phyloP scores from a whole-genome alignment of 768 basidiomycete species.

The Multifurca ochricompacta region DNA sequence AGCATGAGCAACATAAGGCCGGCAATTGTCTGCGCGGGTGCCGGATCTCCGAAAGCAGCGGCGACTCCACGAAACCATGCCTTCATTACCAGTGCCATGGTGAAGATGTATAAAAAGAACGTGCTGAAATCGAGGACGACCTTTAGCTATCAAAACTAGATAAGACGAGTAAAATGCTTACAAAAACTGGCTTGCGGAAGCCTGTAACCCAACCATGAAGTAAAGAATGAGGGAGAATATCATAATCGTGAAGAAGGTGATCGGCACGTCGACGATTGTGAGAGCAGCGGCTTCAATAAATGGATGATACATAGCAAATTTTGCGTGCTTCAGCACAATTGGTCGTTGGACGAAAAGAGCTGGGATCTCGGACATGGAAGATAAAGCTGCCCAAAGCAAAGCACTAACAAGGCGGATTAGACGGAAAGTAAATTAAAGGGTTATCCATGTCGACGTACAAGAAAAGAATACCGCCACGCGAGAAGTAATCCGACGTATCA shows the following conservation, averaged over 20 bases:
- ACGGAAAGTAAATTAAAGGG: no score
- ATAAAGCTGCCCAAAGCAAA: constrained; percentile 50
- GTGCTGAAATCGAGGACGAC: constrained; percentile 33
- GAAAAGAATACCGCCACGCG: constrained; percentile 73
- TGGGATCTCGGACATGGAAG: constrained; percentile 58
- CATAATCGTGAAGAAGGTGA: constrained; percentile 40
- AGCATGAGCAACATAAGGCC: constrained; percentile 45
- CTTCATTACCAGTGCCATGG: constrained; percentile 59
- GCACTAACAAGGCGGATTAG: constrained; percentile 31
- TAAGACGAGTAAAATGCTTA: constrained; percentile 28
- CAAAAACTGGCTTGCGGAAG: constrained; percentile 56
- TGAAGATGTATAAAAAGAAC: constrained; percentile 50
- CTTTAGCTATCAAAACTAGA: not conserved
- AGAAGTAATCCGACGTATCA: constrained; percentile 56
- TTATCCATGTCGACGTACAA: constrained; percentile 38
- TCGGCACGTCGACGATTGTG: constrained; percentile 55
- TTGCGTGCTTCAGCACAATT: constrained; percentile 48
- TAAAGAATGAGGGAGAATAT: constrained; percentile 48
- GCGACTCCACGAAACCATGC: constrained; percentile 67
- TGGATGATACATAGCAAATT: constrained; percentile 56
- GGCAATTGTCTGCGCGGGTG: constrained; percentile 55
- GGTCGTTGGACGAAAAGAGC: constrained; percentile 49
- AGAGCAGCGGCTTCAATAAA: constrained; percentile 48
- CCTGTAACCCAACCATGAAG: constrained; percentile 53
- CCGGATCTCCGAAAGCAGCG: constrained; percentile 48